Evolutionary conservation across 352 stramenopile genomes (phyloP).

Genomic region (Phytophthora constricta): DNA sequence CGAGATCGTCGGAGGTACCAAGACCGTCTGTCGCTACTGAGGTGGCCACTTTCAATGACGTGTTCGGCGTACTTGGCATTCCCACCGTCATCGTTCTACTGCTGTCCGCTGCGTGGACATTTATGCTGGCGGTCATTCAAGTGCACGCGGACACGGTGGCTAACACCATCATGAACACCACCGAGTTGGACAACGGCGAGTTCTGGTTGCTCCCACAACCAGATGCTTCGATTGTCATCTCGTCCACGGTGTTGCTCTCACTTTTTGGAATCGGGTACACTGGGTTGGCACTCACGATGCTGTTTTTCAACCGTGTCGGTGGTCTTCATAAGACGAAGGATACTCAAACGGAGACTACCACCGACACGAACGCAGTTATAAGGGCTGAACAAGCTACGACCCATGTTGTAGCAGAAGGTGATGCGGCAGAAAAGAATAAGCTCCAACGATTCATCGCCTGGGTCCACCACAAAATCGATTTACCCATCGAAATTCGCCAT

Average conservation of each 20-base stretch:
- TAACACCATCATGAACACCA: slow-evolving; percentile 50
- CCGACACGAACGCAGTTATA: neutral
- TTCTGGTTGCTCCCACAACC: slow-evolving; percentile 52
- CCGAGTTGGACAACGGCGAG: slow-evolving; percentile 45
- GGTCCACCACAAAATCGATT: neutral
- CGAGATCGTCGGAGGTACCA: neutral
- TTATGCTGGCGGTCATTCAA: slow-evolving; percentile 46
- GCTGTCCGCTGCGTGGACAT: slow-evolving; percentile 38
- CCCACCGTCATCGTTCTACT: slow-evolving; percentile 49
- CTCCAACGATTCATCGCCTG: neutral
- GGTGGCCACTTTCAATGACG: slow-evolving; percentile 31
- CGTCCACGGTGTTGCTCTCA: slow-evolving; percentile 27
- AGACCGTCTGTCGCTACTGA: slow-evolving; percentile 19
- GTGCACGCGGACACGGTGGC: slow-evolving; percentile 34
- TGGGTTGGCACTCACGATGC: slow-evolving; percentile 38
- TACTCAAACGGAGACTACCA: neutral
- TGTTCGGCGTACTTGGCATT: slow-evolving; percentile 47
- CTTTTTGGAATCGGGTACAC: slow-evolving; percentile 43
- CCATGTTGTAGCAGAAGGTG: neutral
- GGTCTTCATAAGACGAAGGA: neutral
- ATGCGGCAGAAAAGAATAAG: neutral
- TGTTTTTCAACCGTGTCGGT: slow-evolving; percentile 33
- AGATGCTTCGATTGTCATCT: slow-evolving; percentile 20
- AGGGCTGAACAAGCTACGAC: neutral
- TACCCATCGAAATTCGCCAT: slow-evolving; percentile 18